These are phyloP conservation scores for Skeletonema menzelii DNA, from an alignment of 108 stramenopile genomes.

Conservation along the genomic window DNA sequence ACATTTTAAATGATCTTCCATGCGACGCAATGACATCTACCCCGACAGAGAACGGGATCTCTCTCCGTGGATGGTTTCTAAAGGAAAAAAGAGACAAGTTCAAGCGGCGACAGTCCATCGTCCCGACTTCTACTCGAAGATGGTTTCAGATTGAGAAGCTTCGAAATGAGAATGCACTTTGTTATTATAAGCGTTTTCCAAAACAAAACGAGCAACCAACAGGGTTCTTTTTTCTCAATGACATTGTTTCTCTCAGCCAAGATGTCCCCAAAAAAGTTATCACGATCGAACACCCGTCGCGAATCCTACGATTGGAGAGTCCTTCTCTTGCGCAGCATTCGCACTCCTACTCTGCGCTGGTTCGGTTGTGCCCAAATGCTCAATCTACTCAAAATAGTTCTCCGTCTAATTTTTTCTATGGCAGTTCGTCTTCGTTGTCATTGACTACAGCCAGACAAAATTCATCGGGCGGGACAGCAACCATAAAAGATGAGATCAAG, in stretches of 20 bases:
- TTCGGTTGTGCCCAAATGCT: not conserved
- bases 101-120: not conserved
- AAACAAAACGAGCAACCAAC: not conserved
- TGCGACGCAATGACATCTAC: not conserved
- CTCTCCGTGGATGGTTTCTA: not conserved
- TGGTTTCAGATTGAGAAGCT: not conserved
- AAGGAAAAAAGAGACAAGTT: not conserved
- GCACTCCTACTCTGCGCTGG: not conserved
- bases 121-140: not conserved
- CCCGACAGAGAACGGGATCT: not conserved
- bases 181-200: not conserved
- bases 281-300: conserved; percentile 1
- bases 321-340: not conserved
- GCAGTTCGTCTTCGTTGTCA: not conserved
- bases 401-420: no score
- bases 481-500: not conserved
- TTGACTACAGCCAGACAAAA: not conserved
- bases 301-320: not conserved
- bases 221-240: not conserved
- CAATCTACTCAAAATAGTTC: not conserved
- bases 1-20: no score
- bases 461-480: not conserved
- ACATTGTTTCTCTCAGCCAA: not conserved
- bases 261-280: not conserved
- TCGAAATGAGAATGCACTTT: not conserved